Evolutionary conservation across 345 rosid species (phyloP).

Genomic region (Hibiscus syriacus): DNA sequence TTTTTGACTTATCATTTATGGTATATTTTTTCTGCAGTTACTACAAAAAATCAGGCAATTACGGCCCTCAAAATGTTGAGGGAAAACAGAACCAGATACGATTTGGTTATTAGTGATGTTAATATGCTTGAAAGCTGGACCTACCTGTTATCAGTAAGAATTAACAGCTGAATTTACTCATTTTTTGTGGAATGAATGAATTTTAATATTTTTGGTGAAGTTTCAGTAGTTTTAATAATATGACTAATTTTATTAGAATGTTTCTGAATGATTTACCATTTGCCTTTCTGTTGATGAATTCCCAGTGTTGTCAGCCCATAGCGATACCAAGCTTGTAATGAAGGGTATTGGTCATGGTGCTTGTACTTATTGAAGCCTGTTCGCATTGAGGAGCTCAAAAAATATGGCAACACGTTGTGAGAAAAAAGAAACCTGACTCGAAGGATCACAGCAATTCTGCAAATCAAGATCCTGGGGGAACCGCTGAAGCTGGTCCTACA

Average conservation of each 20-base stretch:
- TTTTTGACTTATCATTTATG: constrained; percentile 7
- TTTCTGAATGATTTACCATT: not conserved
- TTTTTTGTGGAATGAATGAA: not conserved
- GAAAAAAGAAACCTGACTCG: constrained; percentile 40
- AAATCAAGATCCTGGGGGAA: no score
- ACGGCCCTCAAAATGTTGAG: constrained; percentile 50
- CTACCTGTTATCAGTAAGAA: constrained; percentile 75
- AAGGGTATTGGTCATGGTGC: constrained; percentile 92
- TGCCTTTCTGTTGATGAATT: constrained; percentile 7
- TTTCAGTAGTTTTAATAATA: not conserved
- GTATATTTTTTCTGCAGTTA: constrained; percentile 34
- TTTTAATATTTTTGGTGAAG: not conserved
- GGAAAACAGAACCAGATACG: constrained; percentile 45
- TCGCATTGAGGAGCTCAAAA: constrained; percentile 67
- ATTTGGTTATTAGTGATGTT: constrained; percentile 72
- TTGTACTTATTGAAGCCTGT: constrained; percentile 79
- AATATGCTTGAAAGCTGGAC: constrained; percentile 85
- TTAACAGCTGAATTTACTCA: no score
- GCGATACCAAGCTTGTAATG: constrained; percentile 72
- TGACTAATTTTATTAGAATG: not conserved
- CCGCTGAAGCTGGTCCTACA: no score
- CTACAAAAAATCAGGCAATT: constrained; percentile 48
- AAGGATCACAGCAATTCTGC: constrained; percentile 28
- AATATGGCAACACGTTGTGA: constrained; percentile 89
- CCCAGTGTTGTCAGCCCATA: constrained; percentile 76